Base-by-base conservation (phyloP, 257 asterid genomes). In the Solanum appendiculatum region DNA sequence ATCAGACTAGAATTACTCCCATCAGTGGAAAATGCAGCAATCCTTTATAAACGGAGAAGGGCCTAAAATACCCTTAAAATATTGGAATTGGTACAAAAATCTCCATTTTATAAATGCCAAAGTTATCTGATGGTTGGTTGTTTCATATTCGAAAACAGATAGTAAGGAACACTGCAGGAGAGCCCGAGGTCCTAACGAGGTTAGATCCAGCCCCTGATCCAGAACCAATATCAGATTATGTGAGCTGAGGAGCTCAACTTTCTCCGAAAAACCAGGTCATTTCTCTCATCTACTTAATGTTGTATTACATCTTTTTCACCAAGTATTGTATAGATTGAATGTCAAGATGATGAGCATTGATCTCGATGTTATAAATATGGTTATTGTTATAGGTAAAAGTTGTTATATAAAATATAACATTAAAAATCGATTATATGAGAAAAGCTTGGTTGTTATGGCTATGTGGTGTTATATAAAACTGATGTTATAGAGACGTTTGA, bases 141-240 rank as follows among this genome's bases (percentile, higher is more conserved):
- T 44, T 78, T 46, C 64, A 29, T 75, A 23, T n/a, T 23, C 13
- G 48, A 44, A 78, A 73, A 90, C 95, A 96, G 98, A 93, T 96
- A 84, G 90, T 88, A 16, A 92, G 98, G 86, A 94, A 93, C 84
- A 82, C 90, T 39, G 86, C 90, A 78, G 98, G 99, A 85, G 91
- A 90, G 63, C 95, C 98, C 7, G 98, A 92, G 92, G 96, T 95
- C 73, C 94, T 95, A 68, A 93, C 95, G 21, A 92, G 98, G 88
- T 88, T 95, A 89, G 98, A 94, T 89, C 90, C 92, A 0, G 94
- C 88, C 72, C 94, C 97, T 27, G 90, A 92, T 7, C 90, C 92
- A 9, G 94, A 91, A 68, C 91, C 90, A 6, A n/a, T 88, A 39
- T 44, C 78, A 20, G 94, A 94, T 82, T 95, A 94, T n/a, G 93